Evolutionary conservation across 2,329 filamentous ascomycete species (phyloP).

Genomic region (Neonectria sp.): DNA sequence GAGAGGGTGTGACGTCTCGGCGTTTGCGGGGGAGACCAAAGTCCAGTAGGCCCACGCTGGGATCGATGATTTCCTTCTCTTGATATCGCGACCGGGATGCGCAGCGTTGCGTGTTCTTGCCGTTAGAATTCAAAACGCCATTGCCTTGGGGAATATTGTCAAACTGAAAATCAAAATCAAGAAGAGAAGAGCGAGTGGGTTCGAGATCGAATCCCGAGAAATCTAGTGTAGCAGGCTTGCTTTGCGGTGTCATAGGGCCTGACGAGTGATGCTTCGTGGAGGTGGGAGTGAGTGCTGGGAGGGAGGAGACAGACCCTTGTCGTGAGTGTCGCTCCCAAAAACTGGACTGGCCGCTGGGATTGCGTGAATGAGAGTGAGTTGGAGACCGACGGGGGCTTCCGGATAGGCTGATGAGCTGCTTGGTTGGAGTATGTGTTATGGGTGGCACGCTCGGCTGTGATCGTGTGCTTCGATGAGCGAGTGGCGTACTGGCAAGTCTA

Average conservation of each 20-base stretch:
- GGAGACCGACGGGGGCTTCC: slow-evolving; percentile 4
- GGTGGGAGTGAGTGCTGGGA: slow-evolving; percentile 38
- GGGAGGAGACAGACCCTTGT: slow-evolving; percentile 41
- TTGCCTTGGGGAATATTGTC: not conserved
- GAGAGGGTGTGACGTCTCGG: slow-evolving; percentile 29
- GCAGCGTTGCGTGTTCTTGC: slow-evolving; percentile 14
- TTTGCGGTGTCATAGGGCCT: slow-evolving; percentile 26
- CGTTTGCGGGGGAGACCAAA: slow-evolving; percentile 33
- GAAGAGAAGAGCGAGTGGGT: slow-evolving; percentile 5
- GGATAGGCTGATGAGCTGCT: slow-evolving; percentile 17
- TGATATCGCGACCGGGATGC: slow-evolving; percentile 31
- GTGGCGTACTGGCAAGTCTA: slow-evolving; percentile 30
- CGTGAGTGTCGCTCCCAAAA: slow-evolving; percentile 32
- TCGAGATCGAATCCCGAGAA: slow-evolving; percentile 14
- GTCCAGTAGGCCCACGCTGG: slow-evolving; percentile 25
- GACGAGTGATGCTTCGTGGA: slow-evolving; percentile 29
- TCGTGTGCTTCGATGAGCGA: slow-evolving; percentile 41
- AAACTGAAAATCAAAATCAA: slow-evolving; percentile 30
- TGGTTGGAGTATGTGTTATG: slow-evolving; percentile 11
- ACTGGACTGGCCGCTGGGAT: slow-evolving; percentile 16
- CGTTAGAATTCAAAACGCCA: not conserved
- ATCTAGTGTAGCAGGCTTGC: slow-evolving; percentile 1
- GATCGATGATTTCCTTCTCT: slow-evolving; percentile 28
- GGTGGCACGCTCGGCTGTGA: slow-evolving; percentile 42
- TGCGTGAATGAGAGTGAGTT: slow-evolving; percentile 17